phyloP scores from a whole-genome alignment of 2,329 filamentous ascomycete genomes.

The Talaromyces sp. region DNA sequence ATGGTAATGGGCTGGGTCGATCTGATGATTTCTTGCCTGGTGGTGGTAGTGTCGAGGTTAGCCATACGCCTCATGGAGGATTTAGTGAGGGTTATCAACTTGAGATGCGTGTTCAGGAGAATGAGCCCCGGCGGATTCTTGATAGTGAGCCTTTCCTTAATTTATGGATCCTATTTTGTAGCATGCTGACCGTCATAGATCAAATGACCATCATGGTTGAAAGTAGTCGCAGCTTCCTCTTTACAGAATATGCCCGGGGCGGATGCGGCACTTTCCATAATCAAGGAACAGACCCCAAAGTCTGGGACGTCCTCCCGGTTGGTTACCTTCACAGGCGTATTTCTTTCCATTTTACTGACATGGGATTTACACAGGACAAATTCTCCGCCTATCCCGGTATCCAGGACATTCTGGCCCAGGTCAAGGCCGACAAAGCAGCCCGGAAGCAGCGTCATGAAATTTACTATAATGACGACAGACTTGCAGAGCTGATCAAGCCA shows the following conservation, averaged over 20 bases:
- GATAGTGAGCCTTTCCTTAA: conserved; percentile 27
- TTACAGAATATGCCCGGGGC: conserved; percentile 28
- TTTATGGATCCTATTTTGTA: not conserved
- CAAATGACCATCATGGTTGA: conserved; percentile 34
- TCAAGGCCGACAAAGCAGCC: conserved; percentile 26
- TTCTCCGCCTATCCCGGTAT: conserved; percentile 30
- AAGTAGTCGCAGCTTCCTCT: conserved; percentile 28
- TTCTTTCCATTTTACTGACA: not conserved
- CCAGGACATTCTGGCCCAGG: conserved; percentile 26
- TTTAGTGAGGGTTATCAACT: conserved; percentile 46
- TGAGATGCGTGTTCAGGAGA: conserved; percentile 45
- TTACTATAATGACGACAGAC: conserved; percentile 25
- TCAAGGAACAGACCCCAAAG: conserved; percentile 28
- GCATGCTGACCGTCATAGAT: conserved; percentile 18
- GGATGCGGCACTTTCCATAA: conserved; percentile 28
- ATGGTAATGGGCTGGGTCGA: conserved; percentile 28
- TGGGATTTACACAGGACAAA: conserved; percentile 24
- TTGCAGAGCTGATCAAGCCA: conserved; percentile 16
- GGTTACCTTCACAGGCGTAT: not conserved
- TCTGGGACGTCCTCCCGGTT: conserved; percentile 29
- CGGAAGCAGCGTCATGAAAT: conserved; percentile 21
- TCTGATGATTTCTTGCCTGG: conserved; percentile 30
- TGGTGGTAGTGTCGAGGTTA: conserved; percentile 27
- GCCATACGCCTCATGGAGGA: conserved; percentile 30
- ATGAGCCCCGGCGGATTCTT: conserved; percentile 43